These are phyloP conservation scores for Apophysomyces trapeziformis DNA, from an alignment of 371 early-diverging fungal genomes.

Conservation along the genomic window DNA sequence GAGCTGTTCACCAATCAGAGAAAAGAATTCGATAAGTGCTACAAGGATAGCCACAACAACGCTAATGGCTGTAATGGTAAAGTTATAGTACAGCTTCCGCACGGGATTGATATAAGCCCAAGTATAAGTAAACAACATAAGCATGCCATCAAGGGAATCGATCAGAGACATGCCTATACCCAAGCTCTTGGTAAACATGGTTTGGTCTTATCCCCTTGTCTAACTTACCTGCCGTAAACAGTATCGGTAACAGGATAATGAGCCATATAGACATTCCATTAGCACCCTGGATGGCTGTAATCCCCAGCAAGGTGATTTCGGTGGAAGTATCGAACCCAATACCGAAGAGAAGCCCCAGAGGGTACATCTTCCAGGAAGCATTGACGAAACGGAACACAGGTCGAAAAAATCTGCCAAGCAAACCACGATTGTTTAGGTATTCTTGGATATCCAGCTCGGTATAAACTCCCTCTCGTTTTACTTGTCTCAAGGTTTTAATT, in stretches of 20 bases:
- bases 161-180: constrained; percentile 62
- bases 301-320: constrained; percentile 61
- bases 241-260: constrained; percentile 62
- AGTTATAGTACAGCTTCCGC: constrained; percentile 68
- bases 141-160: constrained; percentile 69
- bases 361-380: constrained; percentile 72
- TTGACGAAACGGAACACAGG: constrained; percentile 62
- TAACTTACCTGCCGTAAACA: constrained; percentile 64
- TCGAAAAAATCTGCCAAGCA: constrained; percentile 58
- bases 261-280: constrained; percentile 54
- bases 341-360: constrained; percentile 66
- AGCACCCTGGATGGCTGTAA: constrained; percentile 57
- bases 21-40: constrained; percentile 59
- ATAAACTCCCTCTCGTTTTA: constrained; percentile 50
- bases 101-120: constrained; percentile 69
- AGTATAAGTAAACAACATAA: constrained; percentile 66
- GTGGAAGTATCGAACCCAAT: constrained; percentile 78
- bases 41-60: constrained; percentile 63
- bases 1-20: constrained; percentile 50
- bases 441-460: constrained; percentile 53
- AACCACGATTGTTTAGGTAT: constrained; percentile 26
- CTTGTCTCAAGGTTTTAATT: constrained; percentile 35
- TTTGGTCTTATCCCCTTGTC: background rate
- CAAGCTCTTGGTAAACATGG: background rate
- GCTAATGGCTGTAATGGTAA: constrained; percentile 64